A percentile compares a stretch with the other conserved stretches of the same genome.
These are phyloP conservation scores for Terfezia boudieri DNA, from an alignment of 495 filamentous ascomycete genomes.

Conservation along the genomic window DNA sequence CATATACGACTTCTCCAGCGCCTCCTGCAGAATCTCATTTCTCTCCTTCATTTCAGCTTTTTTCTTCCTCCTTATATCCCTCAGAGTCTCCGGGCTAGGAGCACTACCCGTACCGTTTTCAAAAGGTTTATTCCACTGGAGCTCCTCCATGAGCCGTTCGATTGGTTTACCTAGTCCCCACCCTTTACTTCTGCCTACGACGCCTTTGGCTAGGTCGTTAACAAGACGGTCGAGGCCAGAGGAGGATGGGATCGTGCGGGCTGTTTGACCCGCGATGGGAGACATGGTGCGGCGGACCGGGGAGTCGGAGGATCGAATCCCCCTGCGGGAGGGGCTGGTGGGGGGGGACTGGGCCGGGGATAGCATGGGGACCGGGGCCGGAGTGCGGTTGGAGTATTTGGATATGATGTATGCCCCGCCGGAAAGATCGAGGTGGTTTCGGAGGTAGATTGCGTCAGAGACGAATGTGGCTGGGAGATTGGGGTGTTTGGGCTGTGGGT, in stretches of 20 bases:
- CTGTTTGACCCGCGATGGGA: neutral
- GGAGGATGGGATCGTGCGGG: neutral
- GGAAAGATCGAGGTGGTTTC: conserved; percentile 46
- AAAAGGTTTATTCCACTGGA: neutral
- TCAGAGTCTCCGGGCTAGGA: too few relatives aligned
- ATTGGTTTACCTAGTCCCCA: neutral
- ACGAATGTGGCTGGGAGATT: conserved; percentile 55
- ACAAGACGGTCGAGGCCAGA: neutral
- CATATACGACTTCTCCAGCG: too few relatives aligned
- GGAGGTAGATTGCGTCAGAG: conserved; percentile 68
- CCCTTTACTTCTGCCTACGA: neutral
- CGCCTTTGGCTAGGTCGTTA: neutral
- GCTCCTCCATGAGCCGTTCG: neutral
- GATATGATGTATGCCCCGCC: conserved; percentile 53
- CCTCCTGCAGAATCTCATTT: too few relatives aligned
- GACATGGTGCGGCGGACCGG: too few relatives aligned
- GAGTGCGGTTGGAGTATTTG: conserved; percentile 57
- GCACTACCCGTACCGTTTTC: too few relatives aligned
- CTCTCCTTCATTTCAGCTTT: too few relatives aligned
- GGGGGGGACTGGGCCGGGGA: conserved; percentile 16
- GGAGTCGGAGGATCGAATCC: neutral
- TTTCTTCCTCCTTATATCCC: too few relatives aligned
- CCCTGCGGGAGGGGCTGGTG: conserved; percentile 12
- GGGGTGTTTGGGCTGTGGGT: conserved; percentile 38
- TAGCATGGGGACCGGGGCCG: conserved; percentile 24